Base-by-base conservation (phyloP, 2,329 filamentous ascomycete species). In the Hymenoscyphus repandus region DNA sequence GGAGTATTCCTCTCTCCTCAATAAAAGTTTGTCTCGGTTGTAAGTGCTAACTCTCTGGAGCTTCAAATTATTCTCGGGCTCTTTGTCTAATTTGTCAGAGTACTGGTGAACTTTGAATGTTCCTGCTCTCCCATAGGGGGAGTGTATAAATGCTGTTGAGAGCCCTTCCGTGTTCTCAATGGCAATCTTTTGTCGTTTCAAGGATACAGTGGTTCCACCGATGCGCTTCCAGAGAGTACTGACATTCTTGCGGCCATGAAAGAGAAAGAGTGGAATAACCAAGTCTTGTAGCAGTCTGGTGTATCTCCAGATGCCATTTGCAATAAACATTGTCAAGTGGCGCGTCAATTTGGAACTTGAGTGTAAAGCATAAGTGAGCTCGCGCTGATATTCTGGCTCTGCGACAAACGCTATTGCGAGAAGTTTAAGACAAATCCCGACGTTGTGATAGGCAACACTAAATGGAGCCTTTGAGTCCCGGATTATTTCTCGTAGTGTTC, bases 351-450 rank as follows among this genome's bases (percentile, higher is more conserved):
- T 69, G 64, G 27, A 44, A 7, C 68, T 69, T 6, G 57, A 52
- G 32, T 64, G 62, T 32, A 75, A 66, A 22, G 72, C 69, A 58
- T 72, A 72, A 44, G 74, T 69, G 41, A 78, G 66, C 49, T 78
- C 75, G 51, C 75, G 67, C 55, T 78, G 75, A 48, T 74, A 76
- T 55, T 78, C 75, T 0, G 73, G 70, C 56, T 78, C 75, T 2
- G 75, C 75, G 55, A 78, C 69, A 17, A 75, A 64, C 10, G 75
- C 72, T 39, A 77, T 69, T 6, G 75, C 64, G 32, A 74, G 64
- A 56, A 77, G 76, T 47, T 78, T 78, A 53, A 74, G 44, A 62
- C 49, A 68, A 2, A 68, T 63, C 1, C 73, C 72, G 1, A 72
- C 37, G 3, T 62, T 63, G 47, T 76, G 72, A 54, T 75, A 76